A percentile compares a stretch with the other conserved stretches of the same genome.
phyloP scores from a whole-genome alignment of 257 asterid genomes.

The Linaria vulgaris region DNA sequence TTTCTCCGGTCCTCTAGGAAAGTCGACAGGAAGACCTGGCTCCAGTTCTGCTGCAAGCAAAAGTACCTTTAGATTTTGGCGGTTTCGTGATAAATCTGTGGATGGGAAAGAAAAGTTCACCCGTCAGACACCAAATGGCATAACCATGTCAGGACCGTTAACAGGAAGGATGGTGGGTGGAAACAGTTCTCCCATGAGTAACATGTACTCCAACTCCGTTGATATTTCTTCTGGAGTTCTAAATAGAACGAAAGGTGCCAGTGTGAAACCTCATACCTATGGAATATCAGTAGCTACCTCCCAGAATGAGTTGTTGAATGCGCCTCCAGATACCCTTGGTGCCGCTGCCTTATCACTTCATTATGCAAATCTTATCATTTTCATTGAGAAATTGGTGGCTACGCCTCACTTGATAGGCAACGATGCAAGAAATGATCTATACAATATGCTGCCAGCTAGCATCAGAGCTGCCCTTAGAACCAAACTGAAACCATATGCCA shows the following conservation, averaged over 20 bases:
- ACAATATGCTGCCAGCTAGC: conserved; percentile 80
- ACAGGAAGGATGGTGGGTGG: conserved; percentile 42
- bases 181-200: conserved; percentile 31
- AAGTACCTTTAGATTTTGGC: conserved; percentile 52
- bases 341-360: conserved; percentile 84
- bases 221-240: conserved; percentile 25
- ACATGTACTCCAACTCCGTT: conserved; percentile 21
- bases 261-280: conserved; percentile 17
- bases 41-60: conserved; percentile 45
- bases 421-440: conserved; percentile 81
- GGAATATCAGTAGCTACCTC: conserved; percentile 33
- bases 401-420: conserved; percentile 85
- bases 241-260: conserved; percentile 28
- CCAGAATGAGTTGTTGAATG: conserved; percentile 49
- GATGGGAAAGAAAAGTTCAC: conserved; percentile 35
- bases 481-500: conserved; percentile 71
- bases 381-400: conserved; percentile 73
- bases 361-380: conserved; percentile 75
- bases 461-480: conserved; percentile 65
- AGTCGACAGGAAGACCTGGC: conserved; percentile 47
- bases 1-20: conserved; percentile 66
- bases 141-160: conserved; percentile 37
- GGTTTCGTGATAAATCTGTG: conserved; percentile 51
- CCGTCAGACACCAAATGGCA: conserved; percentile 31
- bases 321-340: conserved; percentile 79